phyloP scores from a whole-genome alignment of 164 flowering plant species.

The Aristolochia californica region DNA sequence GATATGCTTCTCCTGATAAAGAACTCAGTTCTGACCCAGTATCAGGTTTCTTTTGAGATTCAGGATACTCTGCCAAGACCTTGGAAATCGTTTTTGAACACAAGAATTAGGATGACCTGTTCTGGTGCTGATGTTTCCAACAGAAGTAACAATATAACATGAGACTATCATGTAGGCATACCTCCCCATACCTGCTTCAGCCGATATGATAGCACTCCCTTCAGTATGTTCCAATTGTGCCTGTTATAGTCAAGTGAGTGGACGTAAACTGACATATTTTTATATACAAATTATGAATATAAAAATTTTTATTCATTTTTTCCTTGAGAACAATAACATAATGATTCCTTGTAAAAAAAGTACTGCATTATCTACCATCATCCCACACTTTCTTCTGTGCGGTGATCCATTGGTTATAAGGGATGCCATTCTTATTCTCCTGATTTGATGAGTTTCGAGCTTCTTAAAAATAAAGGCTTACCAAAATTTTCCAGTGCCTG shows the following conservation, averaged over 20 bases:
- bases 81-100: slow-evolving; percentile 13
- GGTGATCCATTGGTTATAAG: no score
- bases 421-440: no score
- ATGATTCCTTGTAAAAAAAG: not conserved
- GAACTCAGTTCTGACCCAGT: slow-evolving; percentile 35
- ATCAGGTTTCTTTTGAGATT: slow-evolving; percentile 45
- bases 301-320: not conserved
- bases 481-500: slow-evolving; percentile 80
- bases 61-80: slow-evolving; percentile 79
- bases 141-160: not conserved
- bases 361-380: not conserved
- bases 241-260: slow-evolving; percentile 20
- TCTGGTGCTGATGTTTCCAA: no score
- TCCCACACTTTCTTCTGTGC: not conserved
- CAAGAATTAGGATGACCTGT: not conserved
- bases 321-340: not conserved
- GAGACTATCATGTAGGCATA: slow-evolving; percentile 23
- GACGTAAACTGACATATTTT: not conserved
- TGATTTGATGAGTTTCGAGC: no score
- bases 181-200: slow-evolving; percentile 94
- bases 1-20: slow-evolving; percentile 48
- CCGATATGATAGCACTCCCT: slow-evolving; percentile 55
- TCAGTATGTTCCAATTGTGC: slow-evolving; percentile 78
- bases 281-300: not conserved
- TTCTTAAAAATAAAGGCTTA: slow-evolving; percentile 14